Evolutionary conservation across 192 early-diverging fungal species (phyloP), one percentile per base, ranked within the genome.

Genomic region (Lunasporangiospora selenospora): DNA sequence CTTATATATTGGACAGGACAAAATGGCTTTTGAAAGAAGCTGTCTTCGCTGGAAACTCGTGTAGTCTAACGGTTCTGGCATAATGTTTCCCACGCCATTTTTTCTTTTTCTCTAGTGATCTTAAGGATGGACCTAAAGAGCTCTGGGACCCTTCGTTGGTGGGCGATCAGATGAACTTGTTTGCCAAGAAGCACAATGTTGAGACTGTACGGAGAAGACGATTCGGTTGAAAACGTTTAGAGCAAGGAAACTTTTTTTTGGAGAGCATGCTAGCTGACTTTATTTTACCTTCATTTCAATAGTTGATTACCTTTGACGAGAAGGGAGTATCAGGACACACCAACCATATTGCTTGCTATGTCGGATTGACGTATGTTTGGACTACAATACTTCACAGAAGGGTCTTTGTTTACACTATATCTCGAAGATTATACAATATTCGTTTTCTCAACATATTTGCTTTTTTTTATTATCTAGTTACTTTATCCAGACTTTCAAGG

Each of bases 291-390:
- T 49, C 53, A 16, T 41, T 31, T 41, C 16, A 40, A 51, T 81
- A 85, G 85, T 82, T 96, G 19, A 84, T 96, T 21, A 98, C 96
- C 0, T 98, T 97, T 81, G 96, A 98, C 75, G 65, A 81, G 8
- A 65, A 83, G 23, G 96, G 96, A 2, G 83, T 98, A 33, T 94
- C 93, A n/a, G 92, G 91, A 1, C 96, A 98, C 58, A 76, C 81
- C 36, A 98, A 98, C 75, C 96, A 98, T 66, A 81, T 88, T 44
- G 88, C 94, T 8, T 77, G 85, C 18, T 94, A 88, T 62, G 78
- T 87, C 57, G 96, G 94, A 42, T 78, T 79, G 30, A 85, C 75
- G 82, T 83, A 78, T 75, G 62, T 50, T 16, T 27, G 29, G 21
- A 12, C 16, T 21, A 3, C 24, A 5, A n/a, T n/a, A n/a, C n/a